Conservation (phyloP, 208 protist species). For the Leishmania tropica region DNA sequence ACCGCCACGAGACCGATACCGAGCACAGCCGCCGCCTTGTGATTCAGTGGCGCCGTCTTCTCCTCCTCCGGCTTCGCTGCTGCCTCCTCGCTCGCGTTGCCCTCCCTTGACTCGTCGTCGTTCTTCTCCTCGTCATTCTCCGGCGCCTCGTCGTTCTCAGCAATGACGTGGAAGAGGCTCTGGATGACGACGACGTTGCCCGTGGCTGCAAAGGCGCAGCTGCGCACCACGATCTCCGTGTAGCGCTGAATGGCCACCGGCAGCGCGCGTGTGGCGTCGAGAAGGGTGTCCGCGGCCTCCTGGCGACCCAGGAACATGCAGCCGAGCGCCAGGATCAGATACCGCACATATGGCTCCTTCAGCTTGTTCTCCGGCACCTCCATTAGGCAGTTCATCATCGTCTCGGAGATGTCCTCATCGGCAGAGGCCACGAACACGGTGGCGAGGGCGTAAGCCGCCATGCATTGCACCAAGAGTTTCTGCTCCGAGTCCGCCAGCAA, state of each 20-base stretch:
- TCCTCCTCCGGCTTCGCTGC: slow-evolving; percentile 11
- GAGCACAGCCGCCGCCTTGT: slow-evolving; percentile 96
- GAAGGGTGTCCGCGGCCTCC: slow-evolving; percentile 91
- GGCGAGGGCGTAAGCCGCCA: slow-evolving; percentile 96
- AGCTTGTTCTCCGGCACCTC: slow-evolving; percentile 75
- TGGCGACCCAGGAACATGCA: slow-evolving; percentile 96
- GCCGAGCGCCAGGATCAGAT: slow-evolving; percentile 94
- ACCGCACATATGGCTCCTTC: slow-evolving; percentile 81
- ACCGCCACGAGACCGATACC: slow-evolving; percentile 98
- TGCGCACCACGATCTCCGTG: slow-evolving; percentile 93
- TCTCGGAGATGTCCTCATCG: slow-evolving; percentile 95
- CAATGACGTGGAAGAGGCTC: slow-evolving; percentile 95
- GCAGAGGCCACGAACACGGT: slow-evolving; percentile 96
- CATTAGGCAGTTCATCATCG: slow-evolving; percentile 93
- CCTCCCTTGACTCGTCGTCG: slow-evolving; percentile 20
- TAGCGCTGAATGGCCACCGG: slow-evolving; percentile 86
- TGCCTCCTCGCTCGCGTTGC: slow-evolving; percentile 6
- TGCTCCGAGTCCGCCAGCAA: slow-evolving; percentile 93
- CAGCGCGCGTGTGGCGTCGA: slow-evolving; percentile 92
- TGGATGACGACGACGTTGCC: slow-evolving; percentile 99
- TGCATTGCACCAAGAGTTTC: slow-evolving; percentile 92
- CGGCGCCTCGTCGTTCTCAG: slow-evolving; percentile 84
- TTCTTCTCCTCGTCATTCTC: slow-evolving; percentile 47
- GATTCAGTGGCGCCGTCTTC: slow-evolving; percentile 62
- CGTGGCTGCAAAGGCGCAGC: slow-evolving; percentile 98